Conservation (phyloP, 345 rosid genomes). For the Euphorbia peplus region DNA sequence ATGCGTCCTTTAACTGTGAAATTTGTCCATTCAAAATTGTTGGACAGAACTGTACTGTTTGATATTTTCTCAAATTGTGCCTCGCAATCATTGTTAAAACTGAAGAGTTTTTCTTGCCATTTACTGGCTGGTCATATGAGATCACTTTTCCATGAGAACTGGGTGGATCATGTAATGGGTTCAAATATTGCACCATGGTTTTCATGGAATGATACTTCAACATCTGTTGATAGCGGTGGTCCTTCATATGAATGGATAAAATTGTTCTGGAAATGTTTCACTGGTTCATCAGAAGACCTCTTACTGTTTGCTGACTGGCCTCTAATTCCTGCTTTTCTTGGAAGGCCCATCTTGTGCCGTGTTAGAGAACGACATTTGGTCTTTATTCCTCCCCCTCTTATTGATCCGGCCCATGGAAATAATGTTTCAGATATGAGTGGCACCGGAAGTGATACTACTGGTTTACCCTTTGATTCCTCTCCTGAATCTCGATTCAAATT, state of each 20-base stretch:
- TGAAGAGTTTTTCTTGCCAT: conserved; percentile 63
- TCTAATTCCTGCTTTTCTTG: conserved; percentile 89
- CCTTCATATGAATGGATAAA: conserved; percentile 88
- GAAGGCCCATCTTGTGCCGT: conserved; percentile 83
- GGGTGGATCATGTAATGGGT: conserved; percentile 72
- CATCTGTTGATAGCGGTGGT: conserved; percentile 61
- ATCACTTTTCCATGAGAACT: conserved; percentile 62
- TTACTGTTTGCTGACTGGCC: conserved; percentile 88
- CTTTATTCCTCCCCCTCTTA: conserved; percentile 63
- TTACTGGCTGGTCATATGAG: conserved; percentile 74
- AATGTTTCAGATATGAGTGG: conserved; percentile 25
- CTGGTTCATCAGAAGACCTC: conserved; percentile 59
- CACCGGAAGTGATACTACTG: conserved; percentile 31
- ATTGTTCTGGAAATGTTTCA: conserved; percentile 79
- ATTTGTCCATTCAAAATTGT: conserved; percentile 71
- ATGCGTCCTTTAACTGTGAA: conserved; percentile 72
- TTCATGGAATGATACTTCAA: conserved; percentile 70
- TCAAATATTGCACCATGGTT: conserved; percentile 78
- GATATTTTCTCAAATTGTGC: conserved; percentile 55
- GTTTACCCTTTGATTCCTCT: conserved; percentile 31
- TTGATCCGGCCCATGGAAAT: conserved; percentile 33
- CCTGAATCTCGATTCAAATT: conserved; percentile 38
- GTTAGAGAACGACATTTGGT: conserved; percentile 66
- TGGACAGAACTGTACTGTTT: conserved; percentile 63
- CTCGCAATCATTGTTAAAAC: conserved; percentile 50